Base-by-base conservation (phyloP, 108 stramenopile genomes). In the Cyclotella choctawhatcheeana region DNA sequence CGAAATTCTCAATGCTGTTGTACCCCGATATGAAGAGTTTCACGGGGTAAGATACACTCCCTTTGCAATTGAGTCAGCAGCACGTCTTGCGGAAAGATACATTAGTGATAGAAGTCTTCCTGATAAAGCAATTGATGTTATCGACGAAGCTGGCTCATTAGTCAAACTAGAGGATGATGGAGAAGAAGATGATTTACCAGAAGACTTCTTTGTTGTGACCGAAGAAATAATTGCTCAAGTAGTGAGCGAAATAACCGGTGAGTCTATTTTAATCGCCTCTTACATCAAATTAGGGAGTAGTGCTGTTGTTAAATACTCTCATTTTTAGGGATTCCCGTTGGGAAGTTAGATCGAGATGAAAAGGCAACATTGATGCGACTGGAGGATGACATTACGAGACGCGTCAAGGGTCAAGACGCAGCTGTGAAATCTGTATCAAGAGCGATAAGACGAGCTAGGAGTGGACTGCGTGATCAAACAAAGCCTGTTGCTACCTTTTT, bases 371-470 rank as follows among this genome's bases (percentile, higher is more conserved):
- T 99, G 37, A 79, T 95, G 33, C 62, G 67, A 17, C 86, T 99
- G 31, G 94, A 91, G 54, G 69, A 56, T 13, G 74, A 83, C 22
- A 73, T 98, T 54, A 72, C 77, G 70, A 30, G 43, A 31, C 86
- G 93, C 18, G 95, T 97, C 21, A 93, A 96, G 65, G 97, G 97
- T 24, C 97, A 98, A 81, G 78, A 74, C 20, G 81, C 80, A 29
- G 97, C 97, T 17, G 81, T 95, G 12, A 83, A 82, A 44, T 83
- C 93, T 30, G 92, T 97, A 21, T 82, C 92, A 26, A 77, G 94
- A 26, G 94, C 94, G 2, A 82, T 97, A 25, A 82, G 93, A 34
- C 83, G 93, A 20, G 88, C 93, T 13, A 83, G 94, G 8, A 85
- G 89, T 37, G 97, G 97, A 30, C 78, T 97, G 16, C 86, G 93